Conservation (phyloP, 257 asterid genomes). For the Fraxinus americana region DNA sequence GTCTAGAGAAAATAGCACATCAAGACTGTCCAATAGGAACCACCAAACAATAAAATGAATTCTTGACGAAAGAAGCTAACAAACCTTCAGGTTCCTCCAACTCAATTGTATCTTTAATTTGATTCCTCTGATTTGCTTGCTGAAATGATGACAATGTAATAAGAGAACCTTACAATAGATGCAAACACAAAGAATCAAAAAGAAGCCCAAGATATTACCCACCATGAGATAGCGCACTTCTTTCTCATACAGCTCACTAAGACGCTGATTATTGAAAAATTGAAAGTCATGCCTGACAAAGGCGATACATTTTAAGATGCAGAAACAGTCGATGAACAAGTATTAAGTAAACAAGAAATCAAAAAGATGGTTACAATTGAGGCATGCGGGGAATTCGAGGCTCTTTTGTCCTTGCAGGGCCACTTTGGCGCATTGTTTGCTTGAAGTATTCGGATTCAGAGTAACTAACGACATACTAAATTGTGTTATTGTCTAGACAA, state of each 20-base stretch:
- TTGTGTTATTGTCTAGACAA: constrained; percentile 15
- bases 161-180: not conserved
- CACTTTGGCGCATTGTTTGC: constrained; percentile 99
- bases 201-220: too few species aligned
- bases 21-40: too few species aligned
- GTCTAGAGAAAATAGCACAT: too few species aligned
- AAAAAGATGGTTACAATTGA: constrained; percentile 66
- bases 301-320: too few species aligned
- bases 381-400: constrained; percentile 99
- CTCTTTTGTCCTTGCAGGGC: constrained; percentile 94
- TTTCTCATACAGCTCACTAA: too few species aligned
- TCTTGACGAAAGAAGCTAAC: constrained; percentile 16
- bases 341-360: not conserved
- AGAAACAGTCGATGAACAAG: not conserved
- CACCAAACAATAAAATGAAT: not conserved
- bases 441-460: constrained; percentile 97
- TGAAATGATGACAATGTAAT: constrained; percentile 26
- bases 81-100: constrained; percentile 94
- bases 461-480: constrained; percentile 51
- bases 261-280: too few species aligned
- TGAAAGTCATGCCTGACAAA: too few species aligned
- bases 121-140: constrained; percentile 85
- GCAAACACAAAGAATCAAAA: too few species aligned
- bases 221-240: too few species aligned
- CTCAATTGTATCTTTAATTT: constrained; percentile 84